Base-by-base conservation (phyloP, 805 yeast genomes). In the Kuraishia hungarica region DNA sequence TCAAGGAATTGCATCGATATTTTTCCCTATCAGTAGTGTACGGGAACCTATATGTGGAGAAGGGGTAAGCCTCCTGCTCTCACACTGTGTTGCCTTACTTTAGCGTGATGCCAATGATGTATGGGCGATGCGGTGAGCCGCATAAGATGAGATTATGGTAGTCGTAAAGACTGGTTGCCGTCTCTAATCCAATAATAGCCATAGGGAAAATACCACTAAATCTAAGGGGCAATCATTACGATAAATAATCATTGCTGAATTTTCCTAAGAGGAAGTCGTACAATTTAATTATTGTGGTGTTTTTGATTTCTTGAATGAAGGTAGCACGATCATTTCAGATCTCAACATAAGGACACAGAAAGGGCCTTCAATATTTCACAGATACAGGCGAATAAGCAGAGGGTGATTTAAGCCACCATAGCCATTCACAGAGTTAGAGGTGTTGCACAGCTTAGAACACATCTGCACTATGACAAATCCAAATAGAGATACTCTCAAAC, bases 401-500 rank as follows among this genome's bases (percentile, higher is more conserved):
- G 11, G 15, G 19, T 24, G 11, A 13, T 35, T 28, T 19, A 2
- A 21, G 24, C 11, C 24, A 51, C 24, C 20, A n/a, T 20, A 13
- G 3, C 20, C 23, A 10, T 4, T 11, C 2, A 19, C 39, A 21
- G 47, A 13, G n/a, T 19, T 15, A 6, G n/a, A 35, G 17, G 5
- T 35, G 5, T 49, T 49, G 48, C 26, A 48, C 20, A 24, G 15
- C 7, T 48, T 50, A 47, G 54, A 54, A 53, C 43, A n/a, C 39
- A 54, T 24, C 13, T 46, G 2, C 39, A 52, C 6, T 13, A 60
- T 60, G 62, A 55, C 62, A 22, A 57, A 55, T 29, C 51, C 57
- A 28, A 50, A 53, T 17, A 48, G 56, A 35, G 64, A 60, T 50
- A 68, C 65, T 50, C 67, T 83, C 52, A 80, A 79, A 66, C 75